Base-by-base conservation (phyloP, 2,329 filamentous ascomycete species). In the Sporothrix euskadiensis region DNA sequence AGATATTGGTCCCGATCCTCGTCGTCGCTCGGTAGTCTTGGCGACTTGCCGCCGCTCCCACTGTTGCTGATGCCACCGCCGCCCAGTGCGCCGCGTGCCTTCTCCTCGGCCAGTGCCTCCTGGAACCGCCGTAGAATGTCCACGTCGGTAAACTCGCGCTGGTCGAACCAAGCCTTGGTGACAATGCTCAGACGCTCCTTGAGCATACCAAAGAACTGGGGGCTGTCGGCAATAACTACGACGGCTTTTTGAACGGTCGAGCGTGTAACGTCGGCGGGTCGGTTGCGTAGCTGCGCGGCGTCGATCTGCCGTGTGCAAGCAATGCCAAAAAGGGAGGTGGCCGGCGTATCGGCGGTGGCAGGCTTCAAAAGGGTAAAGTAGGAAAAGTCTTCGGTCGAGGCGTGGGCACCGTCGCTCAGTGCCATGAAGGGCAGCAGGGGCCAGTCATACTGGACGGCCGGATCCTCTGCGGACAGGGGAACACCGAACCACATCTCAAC, bases 211-310 rank as follows among this genome's bases (percentile, higher is more conserved):
- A 99, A 97, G 79, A 90, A 90, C 79, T 96, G 92, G 9, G 96
- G 96, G 76, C 90, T 94, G 82, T 98, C 93, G 72, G 93, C 94
- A 77, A 99, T 94, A 72, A 97, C 94, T 63, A 99, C 95, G 3
- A 99, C 94, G 16, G 95, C 96, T 84, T 99, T 99, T 81, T 99
- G 96, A 57, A 99, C 96, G 1, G 96, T 98, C 74, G 94, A 97
- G 75, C 96, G 88, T n/a, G 96, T 99, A 70, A 99, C 96, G 73
- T 98, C 95, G 69, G 92, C 85, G 0, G 94, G 92, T 39, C 93
- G 89, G 79, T 93, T 90, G 77, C 94, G 87, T 75, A 99, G 86
- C 78, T 90, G 86, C 16, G 89, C 89, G 19, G 94, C 88, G 79
- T 97, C 93, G 79, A 99, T 88, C 83, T 98, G 96, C 74, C 95